phyloP scores from a whole-genome alignment of 192 early-diverging fungal genomes.

The Nowakowskiella sp. region DNA sequence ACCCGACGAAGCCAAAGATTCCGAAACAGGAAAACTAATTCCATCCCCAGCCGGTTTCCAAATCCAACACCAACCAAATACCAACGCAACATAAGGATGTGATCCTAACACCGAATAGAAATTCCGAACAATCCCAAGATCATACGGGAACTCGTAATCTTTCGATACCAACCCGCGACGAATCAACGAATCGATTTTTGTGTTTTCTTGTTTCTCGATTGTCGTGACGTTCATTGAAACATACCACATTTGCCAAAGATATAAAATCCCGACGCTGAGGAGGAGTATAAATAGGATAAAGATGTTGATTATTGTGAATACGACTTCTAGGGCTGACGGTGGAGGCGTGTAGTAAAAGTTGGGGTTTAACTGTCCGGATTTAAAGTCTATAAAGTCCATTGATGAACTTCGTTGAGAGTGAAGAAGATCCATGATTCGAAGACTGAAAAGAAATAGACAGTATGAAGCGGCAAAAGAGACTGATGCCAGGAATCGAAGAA shows the following conservation, averaged over 20 bases:
- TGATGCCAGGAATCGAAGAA: slow-evolving; percentile 70
- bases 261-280: slow-evolving; percentile 59
- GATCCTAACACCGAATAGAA: slow-evolving; percentile 66
- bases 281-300: slow-evolving; percentile 61
- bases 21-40: slow-evolving; percentile 55
- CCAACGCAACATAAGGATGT: too few species aligned
- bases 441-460: slow-evolving; percentile 43
- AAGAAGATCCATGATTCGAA: slow-evolving; percentile 42
- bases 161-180: slow-evolving; percentile 49
- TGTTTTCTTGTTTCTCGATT: slow-evolving; percentile 75
- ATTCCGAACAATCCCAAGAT: slow-evolving; percentile 68
- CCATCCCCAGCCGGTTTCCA: slow-evolving; percentile 54
- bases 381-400: slow-evolving; percentile 18
- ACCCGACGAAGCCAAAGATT: slow-evolving; percentile 7
- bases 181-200: slow-evolving; percentile 55
- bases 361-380: slow-evolving; percentile 3
- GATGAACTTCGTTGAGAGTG: slow-evolving; percentile 19
- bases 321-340: slow-evolving; percentile 53
- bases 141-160: slow-evolving; percentile 66
- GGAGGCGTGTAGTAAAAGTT: slow-evolving; percentile 31
- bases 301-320: slow-evolving; percentile 68
- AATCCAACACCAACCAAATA: slow-evolving; percentile 80
- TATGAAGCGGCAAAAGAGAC: slow-evolving; percentile 49
- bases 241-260: slow-evolving; percentile 66
- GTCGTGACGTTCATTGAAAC: slow-evolving; percentile 66